These are phyloP conservation scores for Globisporangium nodosum DNA, from an alignment of 352 stramenopile genomes.

Conservation along the genomic window DNA sequence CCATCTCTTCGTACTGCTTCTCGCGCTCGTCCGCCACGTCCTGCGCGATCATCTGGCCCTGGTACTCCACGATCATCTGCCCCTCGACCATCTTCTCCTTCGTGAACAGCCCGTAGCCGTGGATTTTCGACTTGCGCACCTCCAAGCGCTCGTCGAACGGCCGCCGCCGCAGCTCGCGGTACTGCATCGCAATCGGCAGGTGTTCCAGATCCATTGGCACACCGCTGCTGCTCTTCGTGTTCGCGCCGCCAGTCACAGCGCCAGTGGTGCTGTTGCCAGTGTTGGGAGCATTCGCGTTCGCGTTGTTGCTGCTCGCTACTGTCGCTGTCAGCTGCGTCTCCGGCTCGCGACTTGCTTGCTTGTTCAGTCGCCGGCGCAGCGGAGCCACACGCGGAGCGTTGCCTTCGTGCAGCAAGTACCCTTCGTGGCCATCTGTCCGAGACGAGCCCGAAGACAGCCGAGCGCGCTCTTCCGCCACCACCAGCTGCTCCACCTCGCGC, in stretches of 20 bases:
- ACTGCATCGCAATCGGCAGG: constrained; percentile 85
- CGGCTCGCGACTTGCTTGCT: constrained; percentile 41
- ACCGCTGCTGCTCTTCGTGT: constrained; percentile 18
- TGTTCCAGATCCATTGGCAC: constrained; percentile 79
- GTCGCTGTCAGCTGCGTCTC: constrained; percentile 14
- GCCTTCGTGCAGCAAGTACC: constrained; percentile 27
- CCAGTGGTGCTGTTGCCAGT: constrained; percentile 5
- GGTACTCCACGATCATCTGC: constrained; percentile 97
- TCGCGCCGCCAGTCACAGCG: constrained; percentile 5
- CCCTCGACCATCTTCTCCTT: constrained; percentile 88
- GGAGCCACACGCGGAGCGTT: constrained; percentile 12
- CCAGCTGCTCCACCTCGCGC: constrained; percentile 71
- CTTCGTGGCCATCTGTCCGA: constrained; percentile 80
- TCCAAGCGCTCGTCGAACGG: constrained; percentile 89
- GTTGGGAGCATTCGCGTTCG: constrained; percentile 9
- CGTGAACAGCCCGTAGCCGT: constrained; percentile 96
- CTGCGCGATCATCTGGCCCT: constrained; percentile 91
- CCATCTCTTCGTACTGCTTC: constrained; percentile 90
- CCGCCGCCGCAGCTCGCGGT: constrained; percentile 88
- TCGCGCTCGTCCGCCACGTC: constrained; percentile 91
- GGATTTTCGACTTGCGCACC: constrained; percentile 92
- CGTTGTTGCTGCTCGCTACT: constrained; percentile 4
- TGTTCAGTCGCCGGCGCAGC: constrained; percentile 32
- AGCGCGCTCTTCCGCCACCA: constrained; percentile 77
- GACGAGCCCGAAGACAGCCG: constrained; percentile 81